Percentiles rank a stretch among this genome's conserved stretches.
Evolutionary conservation across 352 stramenopile genomes (phyloP).

Genomic region (Detonula confervacea): DNA sequence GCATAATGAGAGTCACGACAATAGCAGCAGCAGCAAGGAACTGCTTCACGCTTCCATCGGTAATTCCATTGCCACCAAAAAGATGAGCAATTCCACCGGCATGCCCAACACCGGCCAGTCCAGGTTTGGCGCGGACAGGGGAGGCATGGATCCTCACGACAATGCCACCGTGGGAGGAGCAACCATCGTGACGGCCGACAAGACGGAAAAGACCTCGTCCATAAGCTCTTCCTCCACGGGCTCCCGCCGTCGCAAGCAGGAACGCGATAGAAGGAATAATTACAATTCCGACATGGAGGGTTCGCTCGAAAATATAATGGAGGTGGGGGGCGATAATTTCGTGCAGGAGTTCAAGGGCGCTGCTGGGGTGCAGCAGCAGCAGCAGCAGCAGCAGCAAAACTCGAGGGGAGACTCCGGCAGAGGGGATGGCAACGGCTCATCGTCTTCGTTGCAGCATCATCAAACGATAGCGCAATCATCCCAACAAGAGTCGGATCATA

Average conservation of each 20-base stretch:
- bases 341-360: background rate
- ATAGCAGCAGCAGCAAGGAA: background rate
- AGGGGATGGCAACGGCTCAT: too few relatives aligned
- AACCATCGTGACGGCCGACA: background rate
- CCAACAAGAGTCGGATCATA: background rate
- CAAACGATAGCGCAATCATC: background rate
- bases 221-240: conserved; percentile 25
- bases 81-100: background rate
- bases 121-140: background rate
- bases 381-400: too few relatives aligned
- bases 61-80: background rate
- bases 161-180: background rate
- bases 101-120: background rate
- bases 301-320: conserved; percentile 8
- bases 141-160: background rate
- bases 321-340: conserved; percentile 23
- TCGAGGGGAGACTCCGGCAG: too few relatives aligned
- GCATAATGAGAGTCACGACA: background rate
- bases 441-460: too few relatives aligned
- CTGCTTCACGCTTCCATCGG: background rate
- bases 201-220: conserved; percentile 6
- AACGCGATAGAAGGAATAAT: background rate
- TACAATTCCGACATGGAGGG: background rate
- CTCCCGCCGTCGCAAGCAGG: background rate
- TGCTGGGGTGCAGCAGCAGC: too few relatives aligned